Evolutionary conservation across 202 grass and related monocot genomes (phyloP), one percentile per base, ranked within the genome.

Genomic region (Carex sylvatica): DNA sequence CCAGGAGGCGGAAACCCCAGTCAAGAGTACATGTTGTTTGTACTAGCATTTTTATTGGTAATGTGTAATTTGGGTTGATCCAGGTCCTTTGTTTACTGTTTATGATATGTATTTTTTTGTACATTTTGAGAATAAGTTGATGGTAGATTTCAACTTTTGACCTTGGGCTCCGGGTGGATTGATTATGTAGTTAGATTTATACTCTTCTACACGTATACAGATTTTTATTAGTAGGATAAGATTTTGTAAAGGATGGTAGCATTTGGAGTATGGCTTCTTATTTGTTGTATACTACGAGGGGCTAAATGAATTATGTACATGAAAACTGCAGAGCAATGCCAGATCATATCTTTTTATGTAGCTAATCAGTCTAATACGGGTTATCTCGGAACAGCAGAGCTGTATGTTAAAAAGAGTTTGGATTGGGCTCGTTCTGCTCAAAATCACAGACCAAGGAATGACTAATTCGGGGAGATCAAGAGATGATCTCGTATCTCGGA

Each of bases 21-120:
- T 82, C 30, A 89, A 94, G 75, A 54, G 46, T 16, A 78, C 78
- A 78, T 94, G 92, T 84, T 91, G 92, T 86, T 77, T 87, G 85
- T 87, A 83, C 73, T 94, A 89, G 31, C 81, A 82, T 67, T 82
- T 82, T 23, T 58, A n/a, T 38, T 53, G 15, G 16, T 38, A 38
- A 59, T 59, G 16, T 77, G 53, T 1, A 59, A 77, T 77, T 56
- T 38, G 53, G 53, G 28, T 54, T 33, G 53, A 6, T 77, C 74
- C 18, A 28, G 6, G 13, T 59, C 9, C 20, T 59, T 19, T 71
- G 19, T 36, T 35, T 0, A 5, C 72, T 79, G 63, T 44, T 13
- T 68, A 20, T 4, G 7, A 46, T 42, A 23, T 77, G 3, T 24
- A 4, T 77, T 46, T 77, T 46, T 84, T 64, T 80, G 13, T 73